Conservation (phyloP, 495 filamentous ascomycete species). For the Penicillium roqueforti region DNA sequence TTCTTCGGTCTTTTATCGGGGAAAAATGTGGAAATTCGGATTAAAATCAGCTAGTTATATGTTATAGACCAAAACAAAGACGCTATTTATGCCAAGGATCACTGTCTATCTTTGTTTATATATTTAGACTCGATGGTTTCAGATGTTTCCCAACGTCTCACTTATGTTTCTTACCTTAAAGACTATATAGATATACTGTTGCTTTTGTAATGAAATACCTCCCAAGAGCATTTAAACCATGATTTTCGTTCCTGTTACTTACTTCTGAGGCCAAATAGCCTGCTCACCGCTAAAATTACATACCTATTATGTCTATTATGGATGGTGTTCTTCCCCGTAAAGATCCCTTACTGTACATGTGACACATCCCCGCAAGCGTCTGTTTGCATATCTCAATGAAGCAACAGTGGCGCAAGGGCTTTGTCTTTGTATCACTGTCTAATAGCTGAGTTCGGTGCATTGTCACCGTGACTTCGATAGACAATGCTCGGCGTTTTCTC, state of each 20-base stretch:
- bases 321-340: neutral
- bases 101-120: neutral
- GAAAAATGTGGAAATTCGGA: no score
- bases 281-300: neutral
- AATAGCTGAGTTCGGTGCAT: neutral
- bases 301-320: neutral
- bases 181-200: no score
- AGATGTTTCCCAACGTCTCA: neutral
- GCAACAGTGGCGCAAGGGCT: neutral
- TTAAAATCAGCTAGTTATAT: no score
- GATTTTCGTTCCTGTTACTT: neutral
- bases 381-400: neutral
- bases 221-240: no score
- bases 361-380: slow-evolving; percentile 1
- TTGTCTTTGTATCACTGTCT: neutral
- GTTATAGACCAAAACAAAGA: neutral
- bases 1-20: no score
- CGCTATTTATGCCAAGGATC: neutral
- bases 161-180: no score
- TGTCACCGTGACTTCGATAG: neutral
- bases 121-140: neutral
- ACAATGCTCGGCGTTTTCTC: slow-evolving; percentile 5
- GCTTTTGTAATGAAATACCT: no score
- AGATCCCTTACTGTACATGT: neutral
- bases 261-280: neutral